Percentiles rank a stretch among this genome's conserved stretches.
Conservation (phyloP, 2,329 filamentous ascomycete species). For the Venturia asperata region DNA sequence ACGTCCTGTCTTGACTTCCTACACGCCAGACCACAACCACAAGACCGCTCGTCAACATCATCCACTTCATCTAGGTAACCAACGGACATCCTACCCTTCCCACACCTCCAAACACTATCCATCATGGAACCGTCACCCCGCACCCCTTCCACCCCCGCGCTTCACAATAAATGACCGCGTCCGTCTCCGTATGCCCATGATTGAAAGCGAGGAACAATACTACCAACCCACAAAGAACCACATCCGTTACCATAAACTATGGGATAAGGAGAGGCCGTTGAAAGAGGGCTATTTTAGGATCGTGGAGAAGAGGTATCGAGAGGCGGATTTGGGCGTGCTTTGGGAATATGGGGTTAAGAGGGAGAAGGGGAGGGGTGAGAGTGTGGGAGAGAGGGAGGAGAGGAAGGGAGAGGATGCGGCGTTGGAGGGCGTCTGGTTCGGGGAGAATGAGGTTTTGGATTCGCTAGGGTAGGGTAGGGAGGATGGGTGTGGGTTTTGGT, state of each 20-base stretch:
- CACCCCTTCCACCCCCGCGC: neutral
- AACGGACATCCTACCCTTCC: neutral
- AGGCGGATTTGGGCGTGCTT: neutral
- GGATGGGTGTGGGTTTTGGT: neutral
- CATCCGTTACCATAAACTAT: neutral
- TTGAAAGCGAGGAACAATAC: neutral
- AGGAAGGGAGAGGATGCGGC: neutral
- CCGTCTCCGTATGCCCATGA: neutral
- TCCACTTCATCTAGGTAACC: neutral
- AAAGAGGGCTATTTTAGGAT: neutral
- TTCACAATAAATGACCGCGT: neutral
- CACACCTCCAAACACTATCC: neutral
- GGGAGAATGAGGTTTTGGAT: constrained; percentile 3
- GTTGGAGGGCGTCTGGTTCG: neutral
- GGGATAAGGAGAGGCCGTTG: neutral
- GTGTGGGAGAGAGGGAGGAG: neutral
- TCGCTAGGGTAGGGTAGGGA: neutral
- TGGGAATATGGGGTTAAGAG: neutral
- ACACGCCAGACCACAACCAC: too few relatives aligned
- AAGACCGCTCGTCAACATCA: too few relatives aligned
- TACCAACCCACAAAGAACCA: neutral
- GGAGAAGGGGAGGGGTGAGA: neutral
- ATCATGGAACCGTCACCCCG: neutral
- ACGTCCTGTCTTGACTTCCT: too few relatives aligned
- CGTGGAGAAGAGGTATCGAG: neutral